phyloP scores from a whole-genome alignment of 192 early-diverging fungal species.

The Gonapodya prolifera region DNA sequence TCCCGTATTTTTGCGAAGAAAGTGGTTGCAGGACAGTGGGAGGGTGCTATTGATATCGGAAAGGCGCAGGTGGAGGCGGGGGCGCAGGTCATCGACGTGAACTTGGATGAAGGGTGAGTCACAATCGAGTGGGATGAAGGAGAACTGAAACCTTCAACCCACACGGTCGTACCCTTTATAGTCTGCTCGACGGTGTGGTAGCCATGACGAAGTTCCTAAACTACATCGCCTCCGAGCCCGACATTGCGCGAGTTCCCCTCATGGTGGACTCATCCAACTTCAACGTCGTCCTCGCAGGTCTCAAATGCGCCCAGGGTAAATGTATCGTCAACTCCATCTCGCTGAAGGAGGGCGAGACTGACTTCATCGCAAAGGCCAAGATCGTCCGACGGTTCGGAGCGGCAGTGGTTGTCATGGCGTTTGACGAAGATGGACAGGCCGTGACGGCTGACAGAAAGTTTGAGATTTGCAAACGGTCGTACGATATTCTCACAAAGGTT shows the following conservation, averaged over 20 bases:
- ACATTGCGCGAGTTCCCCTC: slow-evolving; percentile 72
- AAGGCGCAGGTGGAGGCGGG: slow-evolving; percentile 89
- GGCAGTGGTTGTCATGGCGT: slow-evolving; percentile 94
- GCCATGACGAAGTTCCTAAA: slow-evolving; percentile 93
- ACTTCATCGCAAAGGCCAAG: slow-evolving; percentile 79
- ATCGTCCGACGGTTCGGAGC: slow-evolving; percentile 84
- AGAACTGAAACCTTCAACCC: no score
- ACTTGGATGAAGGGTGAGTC: slow-evolving; percentile 98
- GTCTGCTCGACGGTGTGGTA: slow-evolving; percentile 82
- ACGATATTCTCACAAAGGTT: slow-evolving; percentile 70
- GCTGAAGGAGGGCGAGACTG: slow-evolving; percentile 85
- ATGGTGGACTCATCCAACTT: slow-evolving; percentile 99
- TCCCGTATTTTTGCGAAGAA: slow-evolving; percentile 88
- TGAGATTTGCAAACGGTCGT: slow-evolving; percentile 79
- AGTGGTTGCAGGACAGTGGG: slow-evolving; percentile 79
- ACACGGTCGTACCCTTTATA: no score
- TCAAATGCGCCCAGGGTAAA: slow-evolving; percentile 94
- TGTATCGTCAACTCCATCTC: slow-evolving; percentile 97
- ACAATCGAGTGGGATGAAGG: no score
- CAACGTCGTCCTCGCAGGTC: slow-evolving; percentile 86
- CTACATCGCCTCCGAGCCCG: slow-evolving; percentile 82
- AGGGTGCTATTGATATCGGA: slow-evolving; percentile 87
- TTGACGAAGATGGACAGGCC: slow-evolving; percentile 91
- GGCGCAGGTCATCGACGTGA: slow-evolving; percentile 87
- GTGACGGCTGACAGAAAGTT: slow-evolving; percentile 72